Evolutionary conservation across 345 rosid species (phyloP), one percentile per base, ranked within the genome.

Genomic region (Ailanthus altissimus): DNA sequence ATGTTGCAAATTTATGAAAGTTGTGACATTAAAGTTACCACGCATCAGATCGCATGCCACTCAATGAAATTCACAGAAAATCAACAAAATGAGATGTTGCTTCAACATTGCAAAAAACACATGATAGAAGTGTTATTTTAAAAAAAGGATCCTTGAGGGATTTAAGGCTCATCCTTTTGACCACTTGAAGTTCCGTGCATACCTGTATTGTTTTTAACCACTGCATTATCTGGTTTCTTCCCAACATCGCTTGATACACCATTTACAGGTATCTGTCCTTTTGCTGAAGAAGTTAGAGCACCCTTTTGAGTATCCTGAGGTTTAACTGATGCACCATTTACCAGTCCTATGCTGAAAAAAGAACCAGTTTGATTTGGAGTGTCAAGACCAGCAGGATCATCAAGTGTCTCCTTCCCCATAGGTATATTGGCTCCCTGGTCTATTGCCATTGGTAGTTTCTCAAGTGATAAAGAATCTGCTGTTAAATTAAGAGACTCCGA

Each of bases 121-220:
- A 38, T 32, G 70, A 66, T 21, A 23, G 32, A 38, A n/a, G n/a
- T n/a, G n/a, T n/a, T n/a, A n/a, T n/a, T n/a, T n/a, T n/a, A n/a
- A n/a, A n/a, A n/a, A n/a, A n/a, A n/a, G n/a, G n/a, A 28, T 50
- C 23, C 14, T 50, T 28, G n/a, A n/a, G n/a, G n/a, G n/a, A n/a
- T n/a, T 54, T 56, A 8, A 6, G 12, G 58, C 59, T 63, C n/a
- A 66, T 66, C 51, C 49, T 43, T 42, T 42, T 4, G 11, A 14
- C 25, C 20, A 1, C 13, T n/a, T 6, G 23, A n/a, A 67, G 45
- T 43, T 67, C 36, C 25, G 54, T 40, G 12, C 56, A 25, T 80
- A 85, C 85, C 86, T 75, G 73, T 40, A 51, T 63, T 75, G 46
- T 42, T 54, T 49, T 75, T 49, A 9, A 26, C 59, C 68, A 75